Base-by-base conservation (phyloP, 2,329 filamentous ascomycete genomes). In the Parastagonospora avenae region DNA sequence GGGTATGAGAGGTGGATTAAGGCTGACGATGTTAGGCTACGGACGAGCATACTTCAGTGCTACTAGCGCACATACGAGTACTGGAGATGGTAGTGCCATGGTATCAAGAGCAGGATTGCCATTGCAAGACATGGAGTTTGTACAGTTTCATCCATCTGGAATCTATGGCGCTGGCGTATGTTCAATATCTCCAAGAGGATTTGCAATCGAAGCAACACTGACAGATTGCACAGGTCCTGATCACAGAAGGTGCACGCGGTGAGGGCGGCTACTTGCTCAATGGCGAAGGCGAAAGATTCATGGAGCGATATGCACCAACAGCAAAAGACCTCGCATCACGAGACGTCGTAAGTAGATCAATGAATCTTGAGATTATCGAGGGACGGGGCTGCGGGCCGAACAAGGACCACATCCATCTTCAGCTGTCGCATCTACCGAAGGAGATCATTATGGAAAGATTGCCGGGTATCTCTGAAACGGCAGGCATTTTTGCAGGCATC, bases 261-360 rank as follows among this genome's bases (percentile, higher is more conserved):
- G 79, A 80, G 67, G 79, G 78, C 31, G 78, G 78, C 15, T 80
- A 79, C 49, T 72, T 80, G 1, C 70, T 80, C n/a, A 81, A 80
- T 57, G 62, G 63, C 9, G 66, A 78, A 60, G 78, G 79, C 41
- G 78, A 81, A 53, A 70, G 77, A 16, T 81, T 81, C 51, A 80
- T 81, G 79, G 76, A 80, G 52, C 71, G 77, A n/a, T 81, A 81
- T 47, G 78, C 79, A 2, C 79, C 79, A 4, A 79, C 77, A 12
- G 78, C 79, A 0, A 80, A 80, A 55, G 78, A 80, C 51, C 72
- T 81, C 7, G 78, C 79, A 24, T 78, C 75, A 2, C 64, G 78
- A 52, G 78, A 81, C 38, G 78, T 80, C 2, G 78, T 80, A 1
- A 75, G 74, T 2, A 67, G 78, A 40, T 75, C 71, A 8, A 80